These are phyloP conservation scores for Sclerotinia nivalis DNA, from an alignment of 2,329 filamentous ascomycete genomes.

Conservation along the genomic window DNA sequence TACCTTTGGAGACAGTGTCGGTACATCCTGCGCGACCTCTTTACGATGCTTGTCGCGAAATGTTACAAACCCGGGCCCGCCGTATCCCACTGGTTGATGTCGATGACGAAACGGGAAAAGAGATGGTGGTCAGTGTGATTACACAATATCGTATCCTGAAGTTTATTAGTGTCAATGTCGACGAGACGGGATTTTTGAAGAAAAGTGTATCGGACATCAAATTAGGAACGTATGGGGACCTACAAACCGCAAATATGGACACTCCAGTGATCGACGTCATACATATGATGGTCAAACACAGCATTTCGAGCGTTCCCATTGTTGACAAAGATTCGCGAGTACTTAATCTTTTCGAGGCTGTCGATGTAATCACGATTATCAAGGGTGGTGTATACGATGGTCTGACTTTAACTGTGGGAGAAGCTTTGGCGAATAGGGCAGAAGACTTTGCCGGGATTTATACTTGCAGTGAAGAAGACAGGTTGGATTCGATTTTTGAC, in stretches of 20 bases:
- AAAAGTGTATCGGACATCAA: slow-evolving; percentile 83
- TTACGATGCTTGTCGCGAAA: slow-evolving; percentile 91
- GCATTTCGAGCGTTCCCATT: slow-evolving; percentile 93
- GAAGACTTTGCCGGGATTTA: slow-evolving; percentile 96
- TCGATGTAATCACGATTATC: slow-evolving; percentile 95
- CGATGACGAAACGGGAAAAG: slow-evolving; percentile 88
- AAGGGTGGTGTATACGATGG: slow-evolving; percentile 93
- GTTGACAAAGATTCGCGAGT: slow-evolving; percentile 76
- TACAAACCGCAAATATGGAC: slow-evolving; percentile 84
- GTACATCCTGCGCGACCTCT: slow-evolving; percentile 87
- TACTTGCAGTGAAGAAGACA: slow-evolving; percentile 88
- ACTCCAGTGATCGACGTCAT: slow-evolving; percentile 93
- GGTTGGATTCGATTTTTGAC: slow-evolving; percentile 93
- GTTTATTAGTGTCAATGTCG: slow-evolving; percentile 94
- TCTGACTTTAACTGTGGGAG: slow-evolving; percentile 79
- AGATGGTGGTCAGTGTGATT: slow-evolving; percentile 94
- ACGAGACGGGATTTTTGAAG: slow-evolving; percentile 79
- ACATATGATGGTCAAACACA: slow-evolving; percentile 86
- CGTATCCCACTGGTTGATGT: slow-evolving; percentile 91
- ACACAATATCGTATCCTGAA: slow-evolving; percentile 98
- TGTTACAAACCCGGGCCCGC: slow-evolving; percentile 90
- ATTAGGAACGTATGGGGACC: slow-evolving; percentile 78
- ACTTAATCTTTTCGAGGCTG: slow-evolving; percentile 95
- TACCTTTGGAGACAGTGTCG: slow-evolving; percentile 92
- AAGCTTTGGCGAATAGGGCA: slow-evolving; percentile 81